These are phyloP conservation scores for Xanthoconium separans DNA, from an alignment of 1,284 basidiomycete genomes.

Conservation along the genomic window DNA sequence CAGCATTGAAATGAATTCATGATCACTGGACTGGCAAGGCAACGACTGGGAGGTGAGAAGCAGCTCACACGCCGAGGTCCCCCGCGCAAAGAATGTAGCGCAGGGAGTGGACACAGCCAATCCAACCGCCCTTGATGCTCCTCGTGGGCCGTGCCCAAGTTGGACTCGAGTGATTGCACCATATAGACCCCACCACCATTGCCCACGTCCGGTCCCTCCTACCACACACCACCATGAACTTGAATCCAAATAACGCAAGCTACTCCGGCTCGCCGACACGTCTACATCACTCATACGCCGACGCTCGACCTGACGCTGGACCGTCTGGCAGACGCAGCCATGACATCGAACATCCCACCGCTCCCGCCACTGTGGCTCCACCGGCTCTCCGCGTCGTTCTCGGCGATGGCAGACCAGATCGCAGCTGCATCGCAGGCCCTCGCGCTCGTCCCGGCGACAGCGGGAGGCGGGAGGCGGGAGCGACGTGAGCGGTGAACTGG, in stretches of 20 bases:
- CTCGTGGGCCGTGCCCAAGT: too few species aligned
- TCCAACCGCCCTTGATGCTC: too few species aligned
- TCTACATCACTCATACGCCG: neutral
- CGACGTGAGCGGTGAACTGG: constrained; percentile 12
- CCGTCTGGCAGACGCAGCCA: neutral
- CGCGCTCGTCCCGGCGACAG: constrained; percentile 28
- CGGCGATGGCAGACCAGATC: constrained; percentile 41
- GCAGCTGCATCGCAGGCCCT: constrained; percentile 40
- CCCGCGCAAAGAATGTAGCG: neutral
- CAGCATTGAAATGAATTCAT: too few species aligned
- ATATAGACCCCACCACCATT: neutral
- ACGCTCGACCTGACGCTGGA: constrained; percentile 22
- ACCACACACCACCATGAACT: neutral
- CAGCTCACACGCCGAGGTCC: too few species aligned
- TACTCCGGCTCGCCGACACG: neutral
- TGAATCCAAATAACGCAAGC: neutral
- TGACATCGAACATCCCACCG: neutral
- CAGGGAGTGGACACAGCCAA: neutral
- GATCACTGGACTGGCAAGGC: too few species aligned
- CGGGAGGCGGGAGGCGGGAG: constrained; percentile 7
- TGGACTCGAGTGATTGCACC: neutral
- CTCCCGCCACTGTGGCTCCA: constrained; percentile 29
- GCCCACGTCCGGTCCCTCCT: too few species aligned
- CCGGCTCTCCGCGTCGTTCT: constrained; percentile 38
- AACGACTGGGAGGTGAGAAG: too few species aligned